Evolutionary conservation across 1,284 basidiomycete genomes (phyloP).

Genomic region (Pseudozyma flocculosa): DNA sequence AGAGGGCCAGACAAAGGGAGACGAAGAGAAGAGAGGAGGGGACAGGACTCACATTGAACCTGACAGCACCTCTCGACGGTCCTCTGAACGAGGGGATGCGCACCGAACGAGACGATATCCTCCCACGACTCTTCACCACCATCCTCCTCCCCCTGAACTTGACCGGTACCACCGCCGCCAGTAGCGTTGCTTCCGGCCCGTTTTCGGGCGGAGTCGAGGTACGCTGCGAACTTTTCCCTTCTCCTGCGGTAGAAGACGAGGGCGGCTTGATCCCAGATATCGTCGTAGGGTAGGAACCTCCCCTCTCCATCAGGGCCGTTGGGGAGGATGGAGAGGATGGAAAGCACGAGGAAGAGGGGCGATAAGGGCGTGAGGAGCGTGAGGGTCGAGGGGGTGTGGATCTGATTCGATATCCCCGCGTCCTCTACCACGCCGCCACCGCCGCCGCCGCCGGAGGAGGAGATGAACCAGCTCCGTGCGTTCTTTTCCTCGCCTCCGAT

Average conservation of each 20-base stretch:
- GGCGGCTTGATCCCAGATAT: slow-evolving; percentile 2
- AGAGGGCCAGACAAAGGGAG: background rate
- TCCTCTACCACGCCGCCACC: background rate
- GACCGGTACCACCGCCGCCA: background rate
- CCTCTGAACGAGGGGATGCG: slow-evolving; percentile 1
- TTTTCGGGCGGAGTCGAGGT: background rate
- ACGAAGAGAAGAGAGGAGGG: background rate
- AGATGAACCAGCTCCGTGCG: background rate
- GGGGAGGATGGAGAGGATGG: background rate
- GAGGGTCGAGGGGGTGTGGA: background rate
- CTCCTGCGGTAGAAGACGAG: slow-evolving; percentile 1
- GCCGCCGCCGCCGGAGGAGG: background rate
- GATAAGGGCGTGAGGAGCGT: slow-evolving; percentile 1
- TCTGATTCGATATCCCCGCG: background rate
- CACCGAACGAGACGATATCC: slow-evolving; percentile 20
- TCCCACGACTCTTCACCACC: slow-evolving; percentile 24
- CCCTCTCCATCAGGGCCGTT: background rate
- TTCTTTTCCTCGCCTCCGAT: background rate
- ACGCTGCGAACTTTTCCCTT: background rate
- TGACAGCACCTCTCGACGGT: slow-evolving; percentile 17
- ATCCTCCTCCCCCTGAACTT: slow-evolving; percentile 1
- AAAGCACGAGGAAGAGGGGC: slow-evolving; percentile 4
- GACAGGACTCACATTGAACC: slow-evolving; percentile 18
- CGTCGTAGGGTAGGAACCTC: slow-evolving; percentile 2
- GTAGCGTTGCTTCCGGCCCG: background rate